Evolutionary conservation across 495 filamentous ascomycete genomes (phyloP).

Genomic region (Penicillium psychrofluorescens): DNA sequence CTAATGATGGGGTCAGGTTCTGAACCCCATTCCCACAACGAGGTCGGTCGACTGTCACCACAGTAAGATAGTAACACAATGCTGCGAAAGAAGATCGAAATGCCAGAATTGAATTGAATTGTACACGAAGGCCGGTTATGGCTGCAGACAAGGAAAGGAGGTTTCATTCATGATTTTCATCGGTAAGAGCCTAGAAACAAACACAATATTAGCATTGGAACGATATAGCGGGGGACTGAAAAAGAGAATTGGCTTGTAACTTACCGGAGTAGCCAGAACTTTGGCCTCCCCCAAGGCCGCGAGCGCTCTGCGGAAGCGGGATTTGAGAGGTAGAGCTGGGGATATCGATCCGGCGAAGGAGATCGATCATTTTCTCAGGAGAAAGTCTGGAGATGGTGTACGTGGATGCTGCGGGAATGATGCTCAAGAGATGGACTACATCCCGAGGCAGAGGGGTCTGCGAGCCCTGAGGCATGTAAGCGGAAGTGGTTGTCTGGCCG

Average conservation of each 20-base stretch:
- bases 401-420: slow-evolving; percentile 68
- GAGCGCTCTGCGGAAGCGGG: slow-evolving; percentile 28
- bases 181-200: too few relatives aligned
- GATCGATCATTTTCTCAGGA: slow-evolving; percentile 62
- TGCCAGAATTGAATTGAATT: too few relatives aligned
- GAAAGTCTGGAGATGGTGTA: slow-evolving; percentile 64
- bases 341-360: slow-evolving; percentile 60
- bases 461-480: slow-evolving; percentile 35
- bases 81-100: too few relatives aligned
- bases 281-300: slow-evolving; percentile 22
- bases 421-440: slow-evolving; percentile 71
- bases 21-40: too few relatives aligned
- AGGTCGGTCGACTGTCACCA: too few relatives aligned
- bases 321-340: slow-evolving; percentile 48
- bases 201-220: too few relatives aligned
- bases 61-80: too few relatives aligned
- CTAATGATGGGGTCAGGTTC: too few relatives aligned
- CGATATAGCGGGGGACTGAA: too few relatives aligned
- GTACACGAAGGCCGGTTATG: too few relatives aligned
- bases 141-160: too few relatives aligned
- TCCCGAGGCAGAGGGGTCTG: slow-evolving; percentile 62
- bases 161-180: too few relatives aligned
- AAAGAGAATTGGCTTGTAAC: neutral
- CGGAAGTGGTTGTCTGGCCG: slow-evolving; percentile 20
- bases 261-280: slow-evolving; percentile 28